Evolutionary conservation across 768 basidiomycete species (phyloP).

Genomic region (Leccinum imitatum): DNA sequence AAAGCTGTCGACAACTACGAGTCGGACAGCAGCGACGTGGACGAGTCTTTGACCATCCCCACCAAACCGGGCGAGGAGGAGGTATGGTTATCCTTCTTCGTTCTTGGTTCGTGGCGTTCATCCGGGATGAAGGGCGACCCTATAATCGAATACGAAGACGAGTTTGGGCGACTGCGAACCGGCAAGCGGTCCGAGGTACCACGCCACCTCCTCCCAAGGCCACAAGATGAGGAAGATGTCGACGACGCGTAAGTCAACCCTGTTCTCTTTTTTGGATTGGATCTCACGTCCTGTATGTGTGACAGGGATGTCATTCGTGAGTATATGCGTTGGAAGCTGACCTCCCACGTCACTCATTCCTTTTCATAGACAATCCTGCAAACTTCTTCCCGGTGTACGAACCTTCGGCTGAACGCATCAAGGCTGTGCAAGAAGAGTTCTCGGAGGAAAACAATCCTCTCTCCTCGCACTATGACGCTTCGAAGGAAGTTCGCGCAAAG

Average conservation of each 20-base stretch:
- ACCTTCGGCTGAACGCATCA: slow-evolving; percentile 76
- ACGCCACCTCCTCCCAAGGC: slow-evolving; percentile 51
- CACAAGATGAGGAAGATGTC: slow-evolving; percentile 41
- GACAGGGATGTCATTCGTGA: slow-evolving; percentile 60
- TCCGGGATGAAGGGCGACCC: slow-evolving; percentile 58
- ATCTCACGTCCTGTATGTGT: slow-evolving; percentile 7
- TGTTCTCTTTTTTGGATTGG: not conserved
- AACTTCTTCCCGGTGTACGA: slow-evolving; percentile 88
- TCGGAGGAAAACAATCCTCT: slow-evolving; percentile 71
- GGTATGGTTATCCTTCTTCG: slow-evolving; percentile 26
- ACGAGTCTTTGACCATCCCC: slow-evolving; percentile 73
- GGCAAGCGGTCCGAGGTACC: slow-evolving; percentile 76
- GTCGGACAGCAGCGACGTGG: slow-evolving; percentile 73
- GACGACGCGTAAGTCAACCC: slow-evolving; percentile 55
- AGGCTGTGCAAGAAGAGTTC: slow-evolving; percentile 67
- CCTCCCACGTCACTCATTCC: slow-evolving; percentile 2
- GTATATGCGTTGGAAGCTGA: slow-evolving; percentile 13
- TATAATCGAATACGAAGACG: slow-evolving; percentile 82
- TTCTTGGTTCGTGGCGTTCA: not conserved
- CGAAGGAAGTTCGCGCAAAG: slow-evolving; percentile 78
- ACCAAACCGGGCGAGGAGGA: slow-evolving; percentile 37
- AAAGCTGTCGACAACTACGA: slow-evolving; percentile 54
- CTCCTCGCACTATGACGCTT: slow-evolving; percentile 77
- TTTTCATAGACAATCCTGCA: slow-evolving; percentile 66
- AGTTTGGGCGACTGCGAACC: slow-evolving; percentile 77